Conservation (phyloP, 1,284 basidiomycete genomes). For the Puccinia hordei region DNA sequence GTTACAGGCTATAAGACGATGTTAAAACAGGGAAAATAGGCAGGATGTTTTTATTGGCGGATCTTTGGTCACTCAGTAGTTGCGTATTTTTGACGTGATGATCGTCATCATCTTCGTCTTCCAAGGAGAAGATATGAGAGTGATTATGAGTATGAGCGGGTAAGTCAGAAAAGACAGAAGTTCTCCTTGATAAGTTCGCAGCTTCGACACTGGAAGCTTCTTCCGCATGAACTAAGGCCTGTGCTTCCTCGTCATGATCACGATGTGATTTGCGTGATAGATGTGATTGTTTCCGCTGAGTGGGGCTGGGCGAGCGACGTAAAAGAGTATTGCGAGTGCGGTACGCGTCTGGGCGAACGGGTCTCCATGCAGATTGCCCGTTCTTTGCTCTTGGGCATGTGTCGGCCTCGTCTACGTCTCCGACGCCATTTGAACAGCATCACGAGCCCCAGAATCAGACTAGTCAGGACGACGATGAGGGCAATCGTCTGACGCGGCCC, state of each 20-base stretch:
- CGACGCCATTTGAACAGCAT: constrained; percentile 29
- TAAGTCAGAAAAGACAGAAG: not conserved
- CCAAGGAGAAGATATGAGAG: constrained; percentile 21
- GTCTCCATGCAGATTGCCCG: constrained; percentile 7
- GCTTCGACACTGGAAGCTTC: not conserved
- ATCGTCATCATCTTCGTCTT: constrained; percentile 16
- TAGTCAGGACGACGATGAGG: constrained; percentile 3
- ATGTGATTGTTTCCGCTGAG: not conserved
- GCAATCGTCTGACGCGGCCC: constrained; percentile 36
- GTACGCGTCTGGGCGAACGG: not conserved
- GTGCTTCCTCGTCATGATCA: constrained; percentile 4
- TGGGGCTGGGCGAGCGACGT: not conserved
- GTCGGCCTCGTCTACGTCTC: not conserved
- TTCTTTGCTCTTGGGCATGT: not conserved
- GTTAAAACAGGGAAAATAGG: too few species aligned
- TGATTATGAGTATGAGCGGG: not conserved
- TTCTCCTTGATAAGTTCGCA: not conserved
- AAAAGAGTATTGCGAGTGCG: not conserved
- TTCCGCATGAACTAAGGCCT: not conserved
- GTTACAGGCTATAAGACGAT: too few species aligned
- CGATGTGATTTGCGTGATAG: not conserved
- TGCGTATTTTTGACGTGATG: not conserved
- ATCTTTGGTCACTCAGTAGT: too few species aligned
- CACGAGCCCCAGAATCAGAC: constrained; percentile 16
- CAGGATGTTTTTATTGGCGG: too few species aligned